Evolutionary conservation across 2,329 filamentous ascomycete species (phyloP).

Genomic region (Cladosporium cucumerinum): DNA sequence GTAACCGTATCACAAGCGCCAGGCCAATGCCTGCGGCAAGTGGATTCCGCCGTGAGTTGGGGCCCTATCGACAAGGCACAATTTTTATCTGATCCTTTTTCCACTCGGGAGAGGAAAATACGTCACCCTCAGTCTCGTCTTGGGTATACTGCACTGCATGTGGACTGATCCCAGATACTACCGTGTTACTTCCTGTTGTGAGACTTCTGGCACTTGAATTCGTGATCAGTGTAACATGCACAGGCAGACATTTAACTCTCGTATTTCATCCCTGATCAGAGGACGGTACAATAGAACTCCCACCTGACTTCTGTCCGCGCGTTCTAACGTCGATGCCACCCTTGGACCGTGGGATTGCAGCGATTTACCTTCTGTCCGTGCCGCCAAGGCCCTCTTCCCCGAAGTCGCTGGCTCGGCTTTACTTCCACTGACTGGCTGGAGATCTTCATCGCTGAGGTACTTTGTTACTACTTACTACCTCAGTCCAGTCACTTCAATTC

Average conservation of each 20-base stretch:
- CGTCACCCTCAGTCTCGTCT: neutral
- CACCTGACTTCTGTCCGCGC: neutral
- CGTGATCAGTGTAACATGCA: neutral
- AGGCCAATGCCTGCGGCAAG: neutral
- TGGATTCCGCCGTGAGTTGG: neutral
- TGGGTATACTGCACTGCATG: no score
- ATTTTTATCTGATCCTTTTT: constrained; percentile 7
- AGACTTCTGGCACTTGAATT: neutral
- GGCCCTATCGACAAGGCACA: constrained; percentile 2
- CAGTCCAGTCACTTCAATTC: neutral
- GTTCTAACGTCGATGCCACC: neutral
- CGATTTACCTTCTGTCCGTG: neutral
- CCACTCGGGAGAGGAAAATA: neutral
- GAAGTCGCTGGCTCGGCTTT: constrained; percentile 7
- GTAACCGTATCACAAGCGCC: neutral
- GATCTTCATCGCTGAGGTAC: neutral
- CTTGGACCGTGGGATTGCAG: neutral
- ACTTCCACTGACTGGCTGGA: constrained; percentile 2
- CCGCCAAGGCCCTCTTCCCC: neutral
- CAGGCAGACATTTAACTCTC: neutral
- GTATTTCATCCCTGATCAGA: neutral
- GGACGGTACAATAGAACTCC: neutral
- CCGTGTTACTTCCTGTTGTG: neutral
- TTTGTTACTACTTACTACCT: neutral
- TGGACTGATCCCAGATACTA: neutral